Evolutionary conservation across 805 yeast species (phyloP), one percentile per base, ranked within the genome.

Genomic region (Suhomyces xylopsoci): DNA sequence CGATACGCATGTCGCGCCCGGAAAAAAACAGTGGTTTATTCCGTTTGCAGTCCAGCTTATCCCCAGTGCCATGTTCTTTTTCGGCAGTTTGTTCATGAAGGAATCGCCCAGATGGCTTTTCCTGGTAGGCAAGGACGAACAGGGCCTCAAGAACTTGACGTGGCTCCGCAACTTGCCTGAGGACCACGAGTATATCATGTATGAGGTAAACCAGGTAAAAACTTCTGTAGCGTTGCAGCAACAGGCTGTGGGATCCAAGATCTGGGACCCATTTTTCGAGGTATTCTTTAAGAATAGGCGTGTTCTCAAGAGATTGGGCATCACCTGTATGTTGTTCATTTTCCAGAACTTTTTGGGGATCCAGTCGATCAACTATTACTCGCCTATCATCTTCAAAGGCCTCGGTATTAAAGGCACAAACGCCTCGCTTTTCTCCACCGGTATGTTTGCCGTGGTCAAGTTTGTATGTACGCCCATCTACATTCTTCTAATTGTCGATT

Each of bases 341-440:
- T 70, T 70, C 60, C 75, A 69, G 54, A 72, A 71, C 61, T 70
- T 73, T 55, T 62, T 70, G 61, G 77, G 77, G 12, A 70, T 71
- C 57, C 75, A 71, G 59, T 64, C 72, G 7, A 70, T 71, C 56
- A 71, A 71, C 58, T 71, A 71, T 56, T 71, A 71, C 59, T 68
- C 75, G 14, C 76, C 76, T 14, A 62, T 60, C 44, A 68, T 71
- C 42, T 71, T 71, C 53, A 60, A 62, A 34, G 64, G 67, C 20
- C 61, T 71, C 53, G 77, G 77, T 14, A 68, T 71, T 45, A 65
- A 68, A 54, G 76, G 76, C 12, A 68, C 73, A 15, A 69, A 69
- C 50, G 63, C 74, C 42, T 62, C 72, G 12, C 61, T 73, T 38
- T 71, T 72, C 52, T 69, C 76, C 30, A 70, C 76, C 1, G 77